Base-by-base conservation (phyloP, 2,329 filamentous ascomycete genomes). In the Ceratocystis lukuohia region DNA sequence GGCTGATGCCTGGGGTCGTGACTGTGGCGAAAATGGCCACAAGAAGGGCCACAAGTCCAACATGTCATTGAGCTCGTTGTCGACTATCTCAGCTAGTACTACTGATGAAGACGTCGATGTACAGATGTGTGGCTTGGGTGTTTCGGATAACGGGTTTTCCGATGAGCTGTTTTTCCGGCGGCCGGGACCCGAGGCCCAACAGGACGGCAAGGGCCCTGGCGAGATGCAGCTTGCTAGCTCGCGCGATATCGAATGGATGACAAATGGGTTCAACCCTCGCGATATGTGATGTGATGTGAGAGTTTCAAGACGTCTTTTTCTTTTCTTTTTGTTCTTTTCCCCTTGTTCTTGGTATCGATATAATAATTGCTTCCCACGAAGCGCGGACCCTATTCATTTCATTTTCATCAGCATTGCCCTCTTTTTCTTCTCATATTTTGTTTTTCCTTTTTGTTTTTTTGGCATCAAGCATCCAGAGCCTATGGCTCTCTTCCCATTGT, bases 221-320 rank as follows among this genome's bases (percentile, higher is more conserved):
- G 81, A 83, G 71, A 56, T 56, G 50, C 50, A 56, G 10, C 25
- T 56, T 56, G 12, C 20, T 5, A 15, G 50, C 50, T 56, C 50
- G 8, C 50, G 50, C 12, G 22, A 56, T 25, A 73, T 83, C 68
- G 76, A 78, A 65, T 83, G 80, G 80, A 80, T 83, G 72, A 78
- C 77, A 10, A 76, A 78, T 41, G 74, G 77, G 28, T 80, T 83
- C 69, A 74, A 75, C 63, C 73, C 71, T 33, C 75, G 74, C 33
- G 37, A 33, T 20, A 20, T 44, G 33, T 62, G 37, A 41, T 12
- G 8, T 22, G 25, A 17, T 44, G 17, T 15, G 30, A 5, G 25
- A 12, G 25, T n/a, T 61, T 25, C 20, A 63, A 30, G 15, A n/a
- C 22, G 59, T 15, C 45, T 44, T 66, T 33, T 30, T 5, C n/a